Percentiles rank a stretch among this genome's conserved stretches.
phyloP scores from a whole-genome alignment of 2,329 filamentous ascomycete genomes.

The Aspergillus novofumigatus region DNA sequence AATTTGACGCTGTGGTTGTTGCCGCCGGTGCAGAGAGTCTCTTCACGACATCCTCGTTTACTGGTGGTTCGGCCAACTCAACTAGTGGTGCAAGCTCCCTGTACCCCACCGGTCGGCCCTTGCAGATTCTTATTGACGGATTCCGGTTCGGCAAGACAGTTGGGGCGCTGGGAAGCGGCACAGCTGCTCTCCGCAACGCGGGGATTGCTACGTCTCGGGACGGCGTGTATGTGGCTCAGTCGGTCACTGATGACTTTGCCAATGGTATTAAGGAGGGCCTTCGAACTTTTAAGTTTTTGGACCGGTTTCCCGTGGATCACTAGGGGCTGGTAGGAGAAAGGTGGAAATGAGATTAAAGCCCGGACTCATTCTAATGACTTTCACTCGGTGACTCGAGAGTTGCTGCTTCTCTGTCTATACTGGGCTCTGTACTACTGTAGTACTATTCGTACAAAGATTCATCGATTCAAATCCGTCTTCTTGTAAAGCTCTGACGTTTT shows the following conservation, averaged over 20 bases:
- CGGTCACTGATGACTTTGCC: constrained; percentile 39
- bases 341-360: neutral
- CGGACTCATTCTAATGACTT: no score
- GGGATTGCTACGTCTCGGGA: constrained; percentile 40
- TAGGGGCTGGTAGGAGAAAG: neutral
- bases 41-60: constrained; percentile 40
- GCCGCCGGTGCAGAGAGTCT: constrained; percentile 50
- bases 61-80: constrained; percentile 15
- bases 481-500: neutral
- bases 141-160: constrained; percentile 70
- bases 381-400: neutral
- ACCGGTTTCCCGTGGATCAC: constrained; percentile 58
- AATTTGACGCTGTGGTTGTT: constrained; percentile 52
- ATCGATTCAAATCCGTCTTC: neutral
- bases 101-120: constrained; percentile 60
- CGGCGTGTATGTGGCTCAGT: constrained; percentile 33
- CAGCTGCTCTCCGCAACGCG: constrained; percentile 37
- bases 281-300: constrained; percentile 61
- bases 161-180: constrained; percentile 51
- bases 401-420: neutral
- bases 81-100: constrained; percentile 50
- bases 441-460: neutral
- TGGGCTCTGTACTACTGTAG: neutral
- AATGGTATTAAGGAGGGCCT: constrained; percentile 55
- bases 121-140: constrained; percentile 59